These are phyloP conservation scores for Terana coerulea DNA, from an alignment of 768 basidiomycete species.

Conservation along the genomic window DNA sequence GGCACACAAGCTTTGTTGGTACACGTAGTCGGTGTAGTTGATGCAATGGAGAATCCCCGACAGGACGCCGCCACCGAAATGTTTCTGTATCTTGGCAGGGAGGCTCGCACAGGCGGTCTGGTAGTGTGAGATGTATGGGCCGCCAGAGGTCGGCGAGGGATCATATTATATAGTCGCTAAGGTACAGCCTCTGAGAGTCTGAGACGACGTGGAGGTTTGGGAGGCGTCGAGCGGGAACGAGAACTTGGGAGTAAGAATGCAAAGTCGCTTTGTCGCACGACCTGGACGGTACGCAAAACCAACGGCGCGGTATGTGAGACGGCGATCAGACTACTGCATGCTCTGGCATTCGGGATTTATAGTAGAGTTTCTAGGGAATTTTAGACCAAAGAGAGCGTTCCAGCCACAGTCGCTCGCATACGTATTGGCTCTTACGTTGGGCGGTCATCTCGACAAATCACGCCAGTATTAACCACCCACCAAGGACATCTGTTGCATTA, in stretches of 20 bases:
- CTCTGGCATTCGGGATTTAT: not conserved
- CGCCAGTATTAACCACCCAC: not conserved
- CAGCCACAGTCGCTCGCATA: no score
- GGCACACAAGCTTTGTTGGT: not conserved
- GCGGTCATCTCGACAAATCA: slow-evolving; percentile 3
- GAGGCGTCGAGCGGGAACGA: no score
- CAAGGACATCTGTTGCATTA: not conserved
- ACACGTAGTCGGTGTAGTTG: slow-evolving; percentile 1
- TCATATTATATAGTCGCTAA: not conserved
- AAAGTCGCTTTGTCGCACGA: no score
- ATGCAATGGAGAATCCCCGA: not conserved
- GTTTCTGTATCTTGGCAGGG: not conserved
- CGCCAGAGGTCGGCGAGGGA: not conserved
- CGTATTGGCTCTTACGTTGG: no score
- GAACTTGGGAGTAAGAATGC: no score
- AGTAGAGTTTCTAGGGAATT: slow-evolving; percentile 3
- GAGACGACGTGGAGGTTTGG: no score
- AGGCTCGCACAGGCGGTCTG: not conserved
- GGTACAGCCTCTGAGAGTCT: no score
- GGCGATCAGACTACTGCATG: no score
- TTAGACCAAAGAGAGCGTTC: not conserved
- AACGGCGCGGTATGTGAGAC: no score
- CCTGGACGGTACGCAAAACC: no score
- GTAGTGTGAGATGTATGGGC: not conserved
- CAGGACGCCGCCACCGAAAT: not conserved